phyloP scores from a whole-genome alignment of 768 basidiomycete genomes.

The Pleurotus cornucopiae region DNA sequence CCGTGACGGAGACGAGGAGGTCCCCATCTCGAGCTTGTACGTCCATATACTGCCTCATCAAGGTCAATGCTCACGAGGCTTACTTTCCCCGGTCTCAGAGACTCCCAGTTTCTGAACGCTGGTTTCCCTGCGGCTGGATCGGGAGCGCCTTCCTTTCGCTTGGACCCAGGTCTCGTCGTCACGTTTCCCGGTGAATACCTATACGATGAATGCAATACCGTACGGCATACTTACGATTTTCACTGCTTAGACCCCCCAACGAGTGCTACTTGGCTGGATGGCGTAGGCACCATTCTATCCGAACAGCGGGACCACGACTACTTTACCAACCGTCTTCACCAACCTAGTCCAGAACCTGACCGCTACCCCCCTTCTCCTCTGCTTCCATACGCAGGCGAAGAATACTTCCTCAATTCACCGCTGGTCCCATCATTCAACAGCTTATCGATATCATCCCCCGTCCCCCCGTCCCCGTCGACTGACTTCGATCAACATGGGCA shows the following conservation, averaged over 20 bases:
- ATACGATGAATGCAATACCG: too few species aligned
- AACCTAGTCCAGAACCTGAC: not conserved
- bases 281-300: slow-evolving; percentile 2
- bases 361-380: slow-evolving; percentile 3
- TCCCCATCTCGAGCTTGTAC: not conserved
- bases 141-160: not conserved
- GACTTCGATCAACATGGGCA: not conserved
- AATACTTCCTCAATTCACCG: not conserved
- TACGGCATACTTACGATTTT: too few species aligned
- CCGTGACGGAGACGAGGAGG: slow-evolving; percentile 1
- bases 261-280: slow-evolving; percentile 2
- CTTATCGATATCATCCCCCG: slow-evolving; percentile 2
- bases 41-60: too few species aligned
- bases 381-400: not conserved
- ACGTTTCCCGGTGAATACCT: not conserved
- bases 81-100: not conserved
- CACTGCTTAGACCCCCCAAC: not conserved
- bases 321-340: not conserved
- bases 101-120: not conserved
- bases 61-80: too few species aligned
- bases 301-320: slow-evolving; percentile 2
- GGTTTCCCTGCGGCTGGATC: not conserved
- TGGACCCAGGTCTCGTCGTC: not conserved
- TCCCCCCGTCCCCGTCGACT: not conserved
- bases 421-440: slow-evolving; percentile 5